Evolutionary conservation across 1,284 basidiomycete species (phyloP).

Genomic region (Cutaneotrichosporon cavernicola): DNA sequence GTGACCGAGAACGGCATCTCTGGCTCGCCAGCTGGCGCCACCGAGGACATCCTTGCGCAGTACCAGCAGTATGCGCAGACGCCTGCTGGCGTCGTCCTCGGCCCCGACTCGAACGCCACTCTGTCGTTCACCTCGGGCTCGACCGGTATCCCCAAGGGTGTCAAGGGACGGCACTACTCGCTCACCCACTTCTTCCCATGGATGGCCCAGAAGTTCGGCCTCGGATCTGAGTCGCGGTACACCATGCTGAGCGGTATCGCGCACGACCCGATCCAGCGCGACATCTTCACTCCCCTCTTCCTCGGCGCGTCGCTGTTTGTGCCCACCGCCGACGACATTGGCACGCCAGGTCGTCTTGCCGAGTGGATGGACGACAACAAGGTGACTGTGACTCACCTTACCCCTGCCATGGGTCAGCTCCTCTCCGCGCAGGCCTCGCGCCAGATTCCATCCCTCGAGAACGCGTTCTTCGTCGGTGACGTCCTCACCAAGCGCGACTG

Average conservation of each 20-base stretch:
- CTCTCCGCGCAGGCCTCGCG: conserved; percentile 91
- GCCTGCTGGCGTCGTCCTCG: conserved; percentile 73
- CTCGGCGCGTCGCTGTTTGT: conserved; percentile 94
- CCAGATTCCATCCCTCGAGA: conserved; percentile 79
- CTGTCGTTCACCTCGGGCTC: conserved; percentile 96
- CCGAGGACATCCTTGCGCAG: conserved; percentile 51
- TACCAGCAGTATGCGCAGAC: conserved; percentile 54
- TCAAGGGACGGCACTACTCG: conserved; percentile 90
- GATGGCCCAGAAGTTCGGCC: conserved; percentile 89
- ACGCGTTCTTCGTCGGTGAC: conserved; percentile 99
- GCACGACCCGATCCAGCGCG: conserved; percentile 98
- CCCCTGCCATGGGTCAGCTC: conserved; percentile 98
- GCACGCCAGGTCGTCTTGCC: conserved; percentile 91
- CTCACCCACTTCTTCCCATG: conserved; percentile 99
- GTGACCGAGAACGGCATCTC: conserved; percentile 66
- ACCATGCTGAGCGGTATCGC: conserved; percentile 99
- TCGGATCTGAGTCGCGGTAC: conserved; percentile 76
- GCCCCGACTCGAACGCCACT: conserved; percentile 93
- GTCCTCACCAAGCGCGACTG: conserved; percentile 98
- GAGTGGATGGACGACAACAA: conserved; percentile 96
- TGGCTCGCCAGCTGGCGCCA: conserved; percentile 60
- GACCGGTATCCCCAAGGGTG: conserved; percentile 97
- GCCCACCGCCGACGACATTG: conserved; percentile 95
- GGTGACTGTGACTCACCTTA: conserved; percentile 92
- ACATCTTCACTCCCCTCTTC: conserved; percentile 99